These are phyloP conservation scores for Ophiostoma australiae DNA, from an alignment of 2,329 filamentous ascomycete genomes.

Conservation along the genomic window DNA sequence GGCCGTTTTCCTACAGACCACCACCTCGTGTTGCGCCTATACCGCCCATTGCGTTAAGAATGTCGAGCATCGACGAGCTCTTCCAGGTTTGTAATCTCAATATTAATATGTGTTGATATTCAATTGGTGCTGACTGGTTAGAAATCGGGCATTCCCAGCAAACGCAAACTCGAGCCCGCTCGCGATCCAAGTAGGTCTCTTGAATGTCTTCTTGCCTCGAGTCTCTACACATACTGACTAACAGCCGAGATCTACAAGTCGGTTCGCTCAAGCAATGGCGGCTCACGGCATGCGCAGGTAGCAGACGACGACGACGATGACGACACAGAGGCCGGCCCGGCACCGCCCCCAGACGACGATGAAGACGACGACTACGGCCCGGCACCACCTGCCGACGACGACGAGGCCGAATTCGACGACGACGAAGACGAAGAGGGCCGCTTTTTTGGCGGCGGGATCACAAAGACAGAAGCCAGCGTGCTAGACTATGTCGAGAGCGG, in stretches of 20 bases:
- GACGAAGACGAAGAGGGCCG: conserved; percentile 82
- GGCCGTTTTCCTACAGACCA: background rate
- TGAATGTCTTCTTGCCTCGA: background rate
- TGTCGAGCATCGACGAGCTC: conserved; percentile 56
- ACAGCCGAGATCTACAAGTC: conserved; percentile 61
- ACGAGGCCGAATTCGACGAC: conserved; percentile 39
- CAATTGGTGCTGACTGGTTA: conserved; percentile 24
- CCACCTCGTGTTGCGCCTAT: background rate
- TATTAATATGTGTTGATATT: background rate
- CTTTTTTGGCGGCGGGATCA: conserved; percentile 92
- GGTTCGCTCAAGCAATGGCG: conserved; percentile 40
- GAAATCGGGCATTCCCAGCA: conserved; percentile 48
- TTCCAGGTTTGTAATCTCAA: conserved; percentile 44
- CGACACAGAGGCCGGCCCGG: conserved; percentile 46
- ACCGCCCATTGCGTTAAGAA: conserved; percentile 31
- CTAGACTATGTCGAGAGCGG: conserved; percentile 75
- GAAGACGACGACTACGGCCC: conserved; percentile 45
- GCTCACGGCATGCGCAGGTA: conserved; percentile 44
- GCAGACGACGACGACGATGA: conserved; percentile 43
- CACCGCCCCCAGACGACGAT: conserved; percentile 47
- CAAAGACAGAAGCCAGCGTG: conserved; percentile 71
- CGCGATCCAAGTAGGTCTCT: conserved; percentile 55
- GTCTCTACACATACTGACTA: background rate
- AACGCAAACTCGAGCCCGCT: conserved; percentile 59
- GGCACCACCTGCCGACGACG: conserved; percentile 39